Percentiles rank a stretch among this genome's conserved stretches.
Conservation (phyloP, 495 filamentous ascomycete genomes). For the Penicillium coffeae region DNA sequence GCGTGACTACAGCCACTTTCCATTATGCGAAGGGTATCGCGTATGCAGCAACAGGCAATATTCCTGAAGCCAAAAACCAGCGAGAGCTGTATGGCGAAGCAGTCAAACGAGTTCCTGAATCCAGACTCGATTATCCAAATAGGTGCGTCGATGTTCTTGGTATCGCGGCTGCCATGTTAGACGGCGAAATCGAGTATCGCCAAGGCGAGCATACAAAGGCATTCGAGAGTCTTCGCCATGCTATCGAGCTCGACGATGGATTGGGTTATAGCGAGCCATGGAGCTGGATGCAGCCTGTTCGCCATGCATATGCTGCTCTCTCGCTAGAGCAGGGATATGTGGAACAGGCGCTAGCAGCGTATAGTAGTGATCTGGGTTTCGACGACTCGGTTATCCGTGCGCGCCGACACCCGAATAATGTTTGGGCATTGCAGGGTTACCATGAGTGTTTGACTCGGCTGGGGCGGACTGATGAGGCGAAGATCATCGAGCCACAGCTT, state of each 20-base stretch:
- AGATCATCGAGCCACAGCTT: slow-evolving; percentile 46
- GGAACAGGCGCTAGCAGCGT: slow-evolving; percentile 52
- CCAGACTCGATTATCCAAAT: slow-evolving; percentile 56
- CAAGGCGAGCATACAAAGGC: slow-evolving; percentile 48
- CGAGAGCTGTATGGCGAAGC: slow-evolving; percentile 44
- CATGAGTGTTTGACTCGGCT: slow-evolving; percentile 59
- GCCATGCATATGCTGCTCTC: slow-evolving; percentile 63
- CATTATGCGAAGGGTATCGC: slow-evolving; percentile 62
- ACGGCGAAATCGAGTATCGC: slow-evolving; percentile 65
- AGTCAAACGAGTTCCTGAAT: slow-evolving; percentile 37
- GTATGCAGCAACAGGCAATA: slow-evolving; percentile 47
- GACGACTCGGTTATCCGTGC: slow-evolving; percentile 52
- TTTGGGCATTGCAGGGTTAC: slow-evolving; percentile 66
- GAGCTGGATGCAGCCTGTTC: slow-evolving; percentile 66
- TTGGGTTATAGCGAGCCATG: slow-evolving; percentile 65
- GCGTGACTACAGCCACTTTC: slow-evolving; percentile 53
- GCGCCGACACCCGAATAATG: slow-evolving; percentile 59
- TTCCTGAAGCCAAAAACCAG: slow-evolving; percentile 42
- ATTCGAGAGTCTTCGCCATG: slow-evolving; percentile 47
- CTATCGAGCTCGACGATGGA: slow-evolving; percentile 51
- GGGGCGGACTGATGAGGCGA: slow-evolving; percentile 48
- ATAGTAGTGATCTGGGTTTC: slow-evolving; percentile 59
- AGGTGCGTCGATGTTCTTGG: slow-evolving; percentile 52
- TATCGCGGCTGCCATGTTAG: slow-evolving; percentile 58
- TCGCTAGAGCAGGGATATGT: slow-evolving; percentile 57